Evolutionary conservation across 2,329 filamentous ascomycete genomes (phyloP), one percentile per base, ranked within the genome.

Genomic region (Phyllosticta ampelicida): DNA sequence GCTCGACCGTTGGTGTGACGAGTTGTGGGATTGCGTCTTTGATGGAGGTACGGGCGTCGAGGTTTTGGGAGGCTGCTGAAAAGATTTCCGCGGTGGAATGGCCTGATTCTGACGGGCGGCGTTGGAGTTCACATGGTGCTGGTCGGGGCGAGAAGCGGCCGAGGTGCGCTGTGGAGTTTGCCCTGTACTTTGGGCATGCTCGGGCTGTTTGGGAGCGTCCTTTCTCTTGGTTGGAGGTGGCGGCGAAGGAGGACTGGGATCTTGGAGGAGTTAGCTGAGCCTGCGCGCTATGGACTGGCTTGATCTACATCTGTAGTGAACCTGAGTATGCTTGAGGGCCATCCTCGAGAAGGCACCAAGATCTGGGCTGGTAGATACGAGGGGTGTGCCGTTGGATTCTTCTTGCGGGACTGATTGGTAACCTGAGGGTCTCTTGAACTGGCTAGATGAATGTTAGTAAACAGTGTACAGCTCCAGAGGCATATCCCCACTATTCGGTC

Each of bases 401-500:
- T 44, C 30, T 48, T 49, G 16, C 11, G 13, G 11, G 19, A 10
- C 21, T 3, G 20, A 5, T 18, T 20, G 10, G 50, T 23, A 51
- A 18, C 20, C 50, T 16, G 36, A 44, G n/a, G 36, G 36, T 16
- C 36, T 44, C 20, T 60, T 60, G 51, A 58, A 58, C 56, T 54
- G 54, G 28, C 56, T 58, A 16, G 10, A 9, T 21, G 49, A 23
- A 2, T 21, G 49, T 51, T 10, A 51, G 18, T 13, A 5, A 3
- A 20, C 3, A 16, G 13, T 3, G 36, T n/a, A 5, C 6, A 44
- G 13, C n/a, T n/a, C 56, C 30, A 29, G 9, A 51, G 9, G 11
- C 0, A 51, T 51, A 9, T 55, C 66, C 77, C 69, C 73, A 88
- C 86, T 82, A 89, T 65, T 86, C 75, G 9, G 86, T 86, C 62